Conservation (phyloP, 2,329 filamentous ascomycete species). For the Aspergillus felis region DNA sequence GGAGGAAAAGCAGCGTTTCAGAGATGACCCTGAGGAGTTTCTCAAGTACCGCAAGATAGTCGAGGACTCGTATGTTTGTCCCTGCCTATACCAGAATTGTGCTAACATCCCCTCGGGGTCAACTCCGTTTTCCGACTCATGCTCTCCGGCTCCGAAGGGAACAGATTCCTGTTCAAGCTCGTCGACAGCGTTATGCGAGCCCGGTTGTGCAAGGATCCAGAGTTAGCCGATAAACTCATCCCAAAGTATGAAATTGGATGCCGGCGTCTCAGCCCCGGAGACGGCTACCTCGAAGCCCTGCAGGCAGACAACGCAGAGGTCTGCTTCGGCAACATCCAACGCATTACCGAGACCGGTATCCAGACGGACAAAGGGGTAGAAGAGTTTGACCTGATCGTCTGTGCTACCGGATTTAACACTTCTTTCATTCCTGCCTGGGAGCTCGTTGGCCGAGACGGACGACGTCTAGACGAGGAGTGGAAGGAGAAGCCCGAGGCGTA, state of each 20-base stretch:
- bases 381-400: constrained; percentile 31
- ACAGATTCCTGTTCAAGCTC: constrained; percentile 1
- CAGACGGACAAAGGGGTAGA: constrained; percentile 14
- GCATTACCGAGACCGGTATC: constrained; percentile 20
- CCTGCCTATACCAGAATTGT: neutral
- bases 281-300: constrained; percentile 27
- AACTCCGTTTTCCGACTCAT: constrained; percentile 13
- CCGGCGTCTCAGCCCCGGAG: constrained; percentile 25
- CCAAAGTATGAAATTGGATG: constrained; percentile 23
- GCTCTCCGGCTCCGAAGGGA: constrained; percentile 9
- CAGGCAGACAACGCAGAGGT: constrained; percentile 20
- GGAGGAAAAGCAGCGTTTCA: constrained; percentile 21
- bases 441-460: constrained; percentile 26
- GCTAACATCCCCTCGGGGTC: constrained; percentile 3
- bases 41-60: constrained; percentile 19
- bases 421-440: constrained; percentile 34
- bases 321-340: constrained; percentile 17
- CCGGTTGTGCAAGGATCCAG: constrained; percentile 13
- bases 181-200: constrained; percentile 14
- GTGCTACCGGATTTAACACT: constrained; percentile 42
- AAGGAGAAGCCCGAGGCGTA: constrained; percentile 19
- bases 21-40: constrained; percentile 12
- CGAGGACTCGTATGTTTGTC: constrained; percentile 15
- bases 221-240: constrained; percentile 21
- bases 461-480: constrained; percentile 20